These are phyloP conservation scores for Moelleriella libera DNA, from an alignment of 2,329 filamentous ascomycete species.

Conservation along the genomic window DNA sequence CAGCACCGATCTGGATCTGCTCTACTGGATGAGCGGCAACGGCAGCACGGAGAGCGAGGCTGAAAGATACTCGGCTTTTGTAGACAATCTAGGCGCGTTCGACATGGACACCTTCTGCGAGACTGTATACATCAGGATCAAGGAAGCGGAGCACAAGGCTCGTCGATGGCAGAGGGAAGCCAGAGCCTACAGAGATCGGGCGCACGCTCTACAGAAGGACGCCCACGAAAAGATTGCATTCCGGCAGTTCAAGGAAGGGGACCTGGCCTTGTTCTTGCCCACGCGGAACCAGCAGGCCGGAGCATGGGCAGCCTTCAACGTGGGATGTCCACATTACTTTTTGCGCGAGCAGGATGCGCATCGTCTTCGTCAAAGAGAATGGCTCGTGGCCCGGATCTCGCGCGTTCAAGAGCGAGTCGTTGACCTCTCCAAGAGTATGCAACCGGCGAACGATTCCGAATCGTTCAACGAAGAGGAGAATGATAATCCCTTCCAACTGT, in stretches of 20 bases:
- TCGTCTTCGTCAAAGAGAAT: conserved; percentile 59
- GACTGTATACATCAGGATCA: conserved; percentile 74
- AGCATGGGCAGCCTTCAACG: conserved; percentile 97
- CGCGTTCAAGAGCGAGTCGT: conserved; percentile 89
- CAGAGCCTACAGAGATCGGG: conserved; percentile 74
- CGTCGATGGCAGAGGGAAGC: conserved; percentile 89
- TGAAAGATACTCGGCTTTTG: conserved; percentile 59
- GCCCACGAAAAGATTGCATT: conserved; percentile 94
- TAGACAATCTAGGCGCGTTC: conserved; percentile 61
- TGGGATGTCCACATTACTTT: conserved; percentile 95
- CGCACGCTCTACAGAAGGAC: conserved; percentile 67
- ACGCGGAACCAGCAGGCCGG: conserved; percentile 89
- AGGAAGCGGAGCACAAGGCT: conserved; percentile 84
- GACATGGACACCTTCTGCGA: conserved; percentile 77
- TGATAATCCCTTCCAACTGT: conserved; percentile 94
- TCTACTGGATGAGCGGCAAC: conserved; percentile 69
- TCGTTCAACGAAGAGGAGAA: conserved; percentile 55
- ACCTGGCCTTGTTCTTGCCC: conserved; percentile 84
- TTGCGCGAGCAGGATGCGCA: conserved; percentile 85
- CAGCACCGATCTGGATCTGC: conserved; percentile 53
- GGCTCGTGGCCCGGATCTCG: conserved; percentile 88
- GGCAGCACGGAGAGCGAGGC: conserved; percentile 49
- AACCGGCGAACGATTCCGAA: conserved; percentile 33
- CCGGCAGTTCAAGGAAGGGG: conserved; percentile 89
- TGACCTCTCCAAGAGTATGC: conserved; percentile 69